These are phyloP conservation scores for rapeseed (Brassica napus) DNA, from an alignment of 345 rosid genomes.

Conservation along the genomic window Da-Ae NC_063452.1:64276501-64277000, in stretches of 20 bases:
- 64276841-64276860: neutral
- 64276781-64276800: neutral
- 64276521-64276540: slow-evolving; percentile 22
- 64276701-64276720: neutral
- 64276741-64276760: neutral
- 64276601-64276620: neutral
- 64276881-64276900: neutral
- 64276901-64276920: neutral
- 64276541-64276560: slow-evolving; percentile 24
- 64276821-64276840: neutral
- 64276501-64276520: neutral
- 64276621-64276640: no score
- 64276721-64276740: neutral
- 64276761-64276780: slow-evolving; percentile 2
- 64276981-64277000: neutral
- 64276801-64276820: neutral
- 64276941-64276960: neutral
- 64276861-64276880: neutral
- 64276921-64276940: neutral
- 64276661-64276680: neutral
- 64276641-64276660: no score
- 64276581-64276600: neutral
- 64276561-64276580: neutral
- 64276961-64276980: neutral
- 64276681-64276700: neutral